A percentile compares a stretch with the other conserved stretches of the same genome.
phyloP scores from a whole-genome alignment of 1,139 yeast genomes.

The Suhomyces bolitotheri region DNA sequence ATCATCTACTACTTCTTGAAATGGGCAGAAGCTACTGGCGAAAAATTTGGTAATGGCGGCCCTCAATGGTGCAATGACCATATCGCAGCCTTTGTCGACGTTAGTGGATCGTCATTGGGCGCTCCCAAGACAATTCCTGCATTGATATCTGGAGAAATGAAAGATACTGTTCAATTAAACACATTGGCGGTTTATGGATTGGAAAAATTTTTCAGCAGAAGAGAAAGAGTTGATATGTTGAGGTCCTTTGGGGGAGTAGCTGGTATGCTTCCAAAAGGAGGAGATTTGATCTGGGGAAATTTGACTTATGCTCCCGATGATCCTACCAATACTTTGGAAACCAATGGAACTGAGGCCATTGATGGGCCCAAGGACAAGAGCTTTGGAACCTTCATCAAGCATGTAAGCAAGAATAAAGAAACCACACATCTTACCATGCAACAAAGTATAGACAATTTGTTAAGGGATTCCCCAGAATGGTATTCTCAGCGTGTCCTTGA shows the following conservation, averaged over 20 bases:
- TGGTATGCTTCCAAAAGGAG: slow-evolving; percentile 96
- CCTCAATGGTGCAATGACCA: slow-evolving; percentile 80
- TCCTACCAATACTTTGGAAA: slow-evolving; percentile 35
- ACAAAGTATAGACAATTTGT: slow-evolving; percentile 64
- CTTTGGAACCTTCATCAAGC: slow-evolving; percentile 73
- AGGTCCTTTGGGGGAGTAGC: slow-evolving; percentile 92
- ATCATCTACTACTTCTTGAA: slow-evolving; percentile 82
- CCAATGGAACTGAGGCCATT: slow-evolving; percentile 24
- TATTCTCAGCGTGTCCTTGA: slow-evolving; percentile 60
- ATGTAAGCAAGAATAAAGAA: slow-evolving; percentile 22
- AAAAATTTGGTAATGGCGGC: slow-evolving; percentile 85
- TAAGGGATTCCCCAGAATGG: slow-evolving; percentile 74
- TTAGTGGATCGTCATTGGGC: slow-evolving; percentile 85
- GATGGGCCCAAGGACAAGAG: slow-evolving; percentile 43
- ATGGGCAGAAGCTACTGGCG: slow-evolving; percentile 93
- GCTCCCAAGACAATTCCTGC: slow-evolving; percentile 95
- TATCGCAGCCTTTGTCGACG: slow-evolving; percentile 77
- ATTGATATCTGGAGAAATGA: slow-evolving; percentile 93
- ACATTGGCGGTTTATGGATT: slow-evolving; percentile 91
- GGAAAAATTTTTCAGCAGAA: slow-evolving; percentile 87
- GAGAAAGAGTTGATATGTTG: slow-evolving; percentile 83
- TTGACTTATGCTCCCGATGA: slow-evolving; percentile 62
- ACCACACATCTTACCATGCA: slow-evolving; percentile 51
- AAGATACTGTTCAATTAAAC: slow-evolving; percentile 91
- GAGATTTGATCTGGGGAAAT: slow-evolving; percentile 85